Evolutionary conservation across 441 rosid genomes (phyloP).

Genomic region (Gossypium laxum): DNA sequence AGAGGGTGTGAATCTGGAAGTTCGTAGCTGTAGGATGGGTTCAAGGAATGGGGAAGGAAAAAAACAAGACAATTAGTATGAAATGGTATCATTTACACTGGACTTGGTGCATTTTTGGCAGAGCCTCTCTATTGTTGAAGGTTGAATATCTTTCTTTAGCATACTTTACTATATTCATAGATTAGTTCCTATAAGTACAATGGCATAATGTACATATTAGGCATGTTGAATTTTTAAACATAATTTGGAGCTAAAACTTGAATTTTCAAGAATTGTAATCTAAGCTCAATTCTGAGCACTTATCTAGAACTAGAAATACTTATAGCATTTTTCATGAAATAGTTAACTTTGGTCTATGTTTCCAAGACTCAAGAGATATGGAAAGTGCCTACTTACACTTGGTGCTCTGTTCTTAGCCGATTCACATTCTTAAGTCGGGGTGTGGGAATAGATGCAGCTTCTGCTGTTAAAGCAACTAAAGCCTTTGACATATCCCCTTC

Average conservation of each 20-base stretch:
- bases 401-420: conserved; percentile 49
- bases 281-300: conserved; percentile 8
- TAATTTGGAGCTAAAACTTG: background rate
- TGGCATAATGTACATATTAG: background rate
- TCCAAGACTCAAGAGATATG: background rate
- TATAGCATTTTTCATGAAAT: conserved; percentile 1
- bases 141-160: background rate
- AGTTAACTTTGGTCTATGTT: conserved; percentile 3
- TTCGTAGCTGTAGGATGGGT: conserved; percentile 25
- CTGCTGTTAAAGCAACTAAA: conserved; percentile 41
- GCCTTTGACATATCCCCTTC: conserved; percentile 46
- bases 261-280: background rate
- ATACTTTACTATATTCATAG: background rate
- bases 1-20: conserved; percentile 47
- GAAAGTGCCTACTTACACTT: conserved; percentile 38
- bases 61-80: conserved; percentile 9
- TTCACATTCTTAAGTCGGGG: conserved; percentile 34
- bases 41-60: conserved; percentile 11
- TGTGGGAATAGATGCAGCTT: conserved; percentile 39
- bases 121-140: background rate
- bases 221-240: background rate
- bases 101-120: background rate
- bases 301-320: conserved; percentile 11
- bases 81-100: conserved; percentile 4
- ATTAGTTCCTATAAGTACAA: background rate